These are phyloP conservation scores for Melaleuca alternifolia DNA, from an alignment of 345 rosid species.

Conservation along the genomic window DNA sequence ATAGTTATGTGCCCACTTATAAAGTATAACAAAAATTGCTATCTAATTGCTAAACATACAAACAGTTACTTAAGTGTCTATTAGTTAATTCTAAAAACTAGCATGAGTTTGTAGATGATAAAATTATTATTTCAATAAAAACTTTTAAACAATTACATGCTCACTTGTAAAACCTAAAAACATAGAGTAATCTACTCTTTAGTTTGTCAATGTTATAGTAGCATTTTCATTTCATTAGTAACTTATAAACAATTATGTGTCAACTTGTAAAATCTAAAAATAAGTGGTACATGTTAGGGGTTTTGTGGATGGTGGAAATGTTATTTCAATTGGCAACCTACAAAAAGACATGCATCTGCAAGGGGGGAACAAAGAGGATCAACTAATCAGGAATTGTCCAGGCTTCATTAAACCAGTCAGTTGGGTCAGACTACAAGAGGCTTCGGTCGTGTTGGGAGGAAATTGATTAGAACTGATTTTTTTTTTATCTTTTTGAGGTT, in stretches of 20 bases:
- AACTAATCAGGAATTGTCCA: too few species aligned
- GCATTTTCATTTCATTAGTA: neutral
- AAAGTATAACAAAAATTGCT: neutral
- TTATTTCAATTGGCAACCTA: neutral
- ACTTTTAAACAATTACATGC: neutral
- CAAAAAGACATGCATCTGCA: neutral
- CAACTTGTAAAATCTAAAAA: neutral
- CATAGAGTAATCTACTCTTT: neutral
- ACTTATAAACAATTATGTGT: neutral
- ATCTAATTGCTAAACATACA: neutral
- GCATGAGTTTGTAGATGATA: neutral
- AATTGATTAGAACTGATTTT: too few species aligned
- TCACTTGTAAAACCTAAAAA: rapidly evolving
- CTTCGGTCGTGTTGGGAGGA: too few species aligned
- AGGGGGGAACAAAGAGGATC: too few species aligned
- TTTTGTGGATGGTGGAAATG: neutral
- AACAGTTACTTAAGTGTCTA: neutral
- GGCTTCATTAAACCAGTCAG: too few species aligned
- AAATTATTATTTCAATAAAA: neutral
- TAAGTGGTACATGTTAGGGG: neutral
- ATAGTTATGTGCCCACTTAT: rapidly evolving
- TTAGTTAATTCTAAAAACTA: neutral
- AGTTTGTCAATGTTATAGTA: neutral
- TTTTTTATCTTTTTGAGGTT: too few species aligned
- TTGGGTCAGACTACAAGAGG: too few species aligned